phyloP scores from a whole-genome alignment of 2,329 filamentous ascomycete genomes.

The Talaromyces sp. region DNA sequence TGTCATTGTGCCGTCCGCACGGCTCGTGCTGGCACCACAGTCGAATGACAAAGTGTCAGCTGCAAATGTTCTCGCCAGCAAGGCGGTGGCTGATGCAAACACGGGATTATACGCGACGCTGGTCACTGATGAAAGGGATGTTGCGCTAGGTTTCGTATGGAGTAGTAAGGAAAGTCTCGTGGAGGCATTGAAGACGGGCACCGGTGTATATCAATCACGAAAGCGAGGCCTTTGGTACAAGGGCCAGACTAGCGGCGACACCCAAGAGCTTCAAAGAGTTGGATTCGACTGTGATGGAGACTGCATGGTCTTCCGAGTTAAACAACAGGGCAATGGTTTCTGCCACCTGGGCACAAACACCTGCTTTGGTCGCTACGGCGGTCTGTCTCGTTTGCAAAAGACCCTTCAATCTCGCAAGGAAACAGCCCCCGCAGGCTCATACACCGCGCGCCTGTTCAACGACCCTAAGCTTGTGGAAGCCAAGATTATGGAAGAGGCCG shows the following conservation, averaged over 20 bases:
- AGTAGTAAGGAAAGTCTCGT: conserved; percentile 85
- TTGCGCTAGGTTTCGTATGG: conserved; percentile 85
- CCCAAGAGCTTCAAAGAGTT: conserved; percentile 79
- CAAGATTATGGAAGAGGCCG: conserved; percentile 98
- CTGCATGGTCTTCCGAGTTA: conserved; percentile 82
- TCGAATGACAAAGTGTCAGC: conserved; percentile 57
- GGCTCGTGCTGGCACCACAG: conserved; percentile 62
- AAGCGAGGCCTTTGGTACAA: conserved; percentile 97
- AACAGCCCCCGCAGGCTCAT: conserved; percentile 81
- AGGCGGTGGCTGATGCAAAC: conserved; percentile 72
- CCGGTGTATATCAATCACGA: conserved; percentile 90
- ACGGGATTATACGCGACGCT: conserved; percentile 85
- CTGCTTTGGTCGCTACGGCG: conserved; percentile 81
- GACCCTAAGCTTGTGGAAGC: conserved; percentile 83
- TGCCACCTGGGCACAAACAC: conserved; percentile 89
- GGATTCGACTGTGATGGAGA: conserved; percentile 91
- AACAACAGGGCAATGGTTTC: conserved; percentile 83
- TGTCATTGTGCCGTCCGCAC: conserved; percentile 66
- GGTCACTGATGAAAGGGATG: conserved; percentile 80
- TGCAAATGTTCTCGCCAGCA: conserved; percentile 63
- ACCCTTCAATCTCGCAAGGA: conserved; percentile 76
- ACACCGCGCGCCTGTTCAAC: conserved; percentile 87
- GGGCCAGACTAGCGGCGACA: conserved; percentile 88
- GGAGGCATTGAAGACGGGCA: conserved; percentile 74
- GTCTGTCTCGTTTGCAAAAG: conserved; percentile 78